Base-by-base conservation (phyloP, 208 protist genomes). In the Acanthamoeba royreba region DNA sequence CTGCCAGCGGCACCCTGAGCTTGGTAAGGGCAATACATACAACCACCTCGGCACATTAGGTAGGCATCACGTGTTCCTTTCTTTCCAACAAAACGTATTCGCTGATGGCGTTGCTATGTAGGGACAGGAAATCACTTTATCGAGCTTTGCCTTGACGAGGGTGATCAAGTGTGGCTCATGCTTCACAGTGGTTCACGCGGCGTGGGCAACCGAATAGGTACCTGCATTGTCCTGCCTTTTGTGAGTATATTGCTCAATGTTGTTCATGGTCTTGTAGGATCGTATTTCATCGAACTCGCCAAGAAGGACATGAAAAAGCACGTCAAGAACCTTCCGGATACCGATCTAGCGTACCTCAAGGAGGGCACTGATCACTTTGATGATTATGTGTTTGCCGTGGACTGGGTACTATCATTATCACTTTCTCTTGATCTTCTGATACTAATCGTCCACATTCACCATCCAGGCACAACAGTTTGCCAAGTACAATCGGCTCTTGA, bases 191-290 rank as follows among this genome's bases (percentile, higher is more conserved):
- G 98, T 33, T 98, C 97, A 11, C 96, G 97, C 72, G 97, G 97
- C n/a, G 96, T 98, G 55, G 98, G 98, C 81, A 98, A 98, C 93
- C 96, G 96, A 85, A 98, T 98, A 77, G 97, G 97, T 46, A 94
- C 88, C 52, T 81, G 97, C 72, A 98, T 98, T 91, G 98, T 98
- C 95, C 97, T 97, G 45, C 89, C 97, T 13, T 97, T 97, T 4
- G 97, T 98, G 91, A 79, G 40, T 19, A 22, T 79, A 9, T 19
- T 19, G 13, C 35, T 19, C 49, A 9, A 9, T 19, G 13, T 55
- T 55, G 9, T 55, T 55, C 19, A 25, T 55, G 49, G 9, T 19
- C 49, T 55, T 55, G 13, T 55, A 55, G 49, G 49, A 9, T 25
- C 49, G 49, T 55, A 47, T 19, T 47, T 38, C 33, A 79, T 45